phyloP scores from a whole-genome alignment of 164 flowering plant genomes.

The Vitis cinerea region DNA sequence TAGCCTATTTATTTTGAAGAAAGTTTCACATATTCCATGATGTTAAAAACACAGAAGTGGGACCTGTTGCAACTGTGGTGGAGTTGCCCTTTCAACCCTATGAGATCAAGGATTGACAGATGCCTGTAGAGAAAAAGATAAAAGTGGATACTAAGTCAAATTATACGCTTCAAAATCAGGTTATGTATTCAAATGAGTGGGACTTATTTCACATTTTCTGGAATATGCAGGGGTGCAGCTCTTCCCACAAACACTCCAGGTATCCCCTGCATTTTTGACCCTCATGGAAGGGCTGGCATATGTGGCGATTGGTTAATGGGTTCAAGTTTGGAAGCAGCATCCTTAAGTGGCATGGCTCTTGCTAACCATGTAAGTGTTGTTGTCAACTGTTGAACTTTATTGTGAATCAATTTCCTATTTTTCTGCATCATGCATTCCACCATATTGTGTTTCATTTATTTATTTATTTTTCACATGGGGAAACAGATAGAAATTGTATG shows the following conservation, averaged over 20 bases:
- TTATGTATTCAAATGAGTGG: neutral
- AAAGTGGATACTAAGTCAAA: too few relatives aligned
- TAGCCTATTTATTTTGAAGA: too few relatives aligned
- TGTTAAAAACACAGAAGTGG: too few relatives aligned
- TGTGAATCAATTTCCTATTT: neutral
- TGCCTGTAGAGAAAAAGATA: too few relatives aligned
- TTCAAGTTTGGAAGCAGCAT: constrained; percentile 86
- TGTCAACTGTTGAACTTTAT: neutral
- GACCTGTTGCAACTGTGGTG: too few relatives aligned
- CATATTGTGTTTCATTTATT: too few relatives aligned
- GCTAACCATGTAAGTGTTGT: constrained; percentile 67
- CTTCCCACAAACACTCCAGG: constrained; percentile 90
- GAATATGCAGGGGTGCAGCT: constrained; percentile 87
- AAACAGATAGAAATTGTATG: too few relatives aligned
- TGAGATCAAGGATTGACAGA: too few relatives aligned
- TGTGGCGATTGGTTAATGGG: constrained; percentile 99
- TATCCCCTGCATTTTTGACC: constrained; percentile 87
- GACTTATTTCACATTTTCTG: constrained; percentile 2
- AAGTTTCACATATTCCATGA: too few relatives aligned
- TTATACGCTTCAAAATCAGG: neutral
- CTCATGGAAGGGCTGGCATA: constrained; percentile 90
- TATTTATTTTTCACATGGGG: too few relatives aligned
- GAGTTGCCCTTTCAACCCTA: too few relatives aligned
- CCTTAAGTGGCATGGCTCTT: constrained; percentile 86
- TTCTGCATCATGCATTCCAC: too few relatives aligned